Evolutionary conservation across 2,329 filamentous ascomycete genomes (phyloP), one percentile per base, ranked within the genome.

Genomic region (Pseudopyrenochaeta lycopersici): DNA sequence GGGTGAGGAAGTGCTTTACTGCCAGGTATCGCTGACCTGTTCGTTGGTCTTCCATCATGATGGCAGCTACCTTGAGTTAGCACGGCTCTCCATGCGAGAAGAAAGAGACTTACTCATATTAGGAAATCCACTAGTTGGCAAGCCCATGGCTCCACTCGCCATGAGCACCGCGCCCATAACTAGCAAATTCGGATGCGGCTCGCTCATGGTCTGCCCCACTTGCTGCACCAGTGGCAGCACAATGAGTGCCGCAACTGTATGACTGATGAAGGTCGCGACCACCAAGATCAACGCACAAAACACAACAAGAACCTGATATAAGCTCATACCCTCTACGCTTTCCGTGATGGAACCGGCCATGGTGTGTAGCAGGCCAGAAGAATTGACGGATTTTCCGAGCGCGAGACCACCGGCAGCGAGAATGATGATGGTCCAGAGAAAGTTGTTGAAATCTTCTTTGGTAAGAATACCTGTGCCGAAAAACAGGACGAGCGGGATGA

Each of bases 401-500:
- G 92, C 92, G 30, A 99, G 80, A 7, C 95, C 95, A 41, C 95
- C 95, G 0, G 95, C 94, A 0, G 95, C 95, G 17, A 99, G 88
- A 69, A 99, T 98, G 77, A 99, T 97, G 77, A 99, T 99, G 17
- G 96, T 99, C 95, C 95, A 99, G 33, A 97, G 89, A 79, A 99
- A 99, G 77, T 99, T 99, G 82, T 99, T 99, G 75, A 99, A 99
- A 78, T 99, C 95, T 77, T 98, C 95, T 78, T 98, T 99, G 43
- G 93, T 98, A 29, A 99, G 82, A 63, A 98, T 94, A 10, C 95
- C 95, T 1, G 92, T 93, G 49, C 95, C 95, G 68, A 99, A 99
- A 84, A 99, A 99, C 36, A 97, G 82, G 2, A 96, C 90, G 46
- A 99, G 89, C 5, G 95, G 95, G 56, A 99, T 92, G 71, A 99